phyloP scores from a whole-genome alignment of 75 land plant species.

The Selaginella tamariscina region DNA sequence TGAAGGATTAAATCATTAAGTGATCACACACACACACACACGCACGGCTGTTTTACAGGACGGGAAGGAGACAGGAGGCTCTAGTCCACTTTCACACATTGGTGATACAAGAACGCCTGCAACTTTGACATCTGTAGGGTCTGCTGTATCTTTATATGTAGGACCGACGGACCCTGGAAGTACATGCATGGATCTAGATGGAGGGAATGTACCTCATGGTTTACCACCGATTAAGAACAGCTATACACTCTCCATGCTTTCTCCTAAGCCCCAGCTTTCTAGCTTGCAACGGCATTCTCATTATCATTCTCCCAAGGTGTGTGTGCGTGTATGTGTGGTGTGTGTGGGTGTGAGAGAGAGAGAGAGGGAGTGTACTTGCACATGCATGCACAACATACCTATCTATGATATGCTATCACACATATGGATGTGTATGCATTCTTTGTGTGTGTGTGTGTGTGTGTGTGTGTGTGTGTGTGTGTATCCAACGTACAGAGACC shows the following conservation, averaged over 20 bases:
- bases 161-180: conserved; percentile 18
- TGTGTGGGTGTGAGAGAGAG: no score
- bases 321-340: no score
- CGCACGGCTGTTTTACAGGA: conserved; percentile 13
- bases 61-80: conserved; percentile 17
- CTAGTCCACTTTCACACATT: conserved; percentile 23
- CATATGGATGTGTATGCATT: no score
- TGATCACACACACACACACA: no score
- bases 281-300: conserved; percentile 15
- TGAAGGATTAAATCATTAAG: no score
- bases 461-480: no score
- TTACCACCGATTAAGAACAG: conserved; percentile 25
- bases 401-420: no score
- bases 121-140: conserved; percentile 21
- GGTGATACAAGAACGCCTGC: conserved; percentile 28
- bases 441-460: no score
- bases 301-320: conserved; percentile 26
- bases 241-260: conserved; percentile 19
- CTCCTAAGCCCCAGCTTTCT: conserved; percentile 20
- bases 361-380: no score
- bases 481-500: no score
- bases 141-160: conserved; percentile 16
- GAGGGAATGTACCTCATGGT: conserved; percentile 14
- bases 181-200: conserved; percentile 10
- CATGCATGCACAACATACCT: no score